Base-by-base conservation (phyloP, 148 eudicot species). In the Heliosperma pusillum region DNA sequence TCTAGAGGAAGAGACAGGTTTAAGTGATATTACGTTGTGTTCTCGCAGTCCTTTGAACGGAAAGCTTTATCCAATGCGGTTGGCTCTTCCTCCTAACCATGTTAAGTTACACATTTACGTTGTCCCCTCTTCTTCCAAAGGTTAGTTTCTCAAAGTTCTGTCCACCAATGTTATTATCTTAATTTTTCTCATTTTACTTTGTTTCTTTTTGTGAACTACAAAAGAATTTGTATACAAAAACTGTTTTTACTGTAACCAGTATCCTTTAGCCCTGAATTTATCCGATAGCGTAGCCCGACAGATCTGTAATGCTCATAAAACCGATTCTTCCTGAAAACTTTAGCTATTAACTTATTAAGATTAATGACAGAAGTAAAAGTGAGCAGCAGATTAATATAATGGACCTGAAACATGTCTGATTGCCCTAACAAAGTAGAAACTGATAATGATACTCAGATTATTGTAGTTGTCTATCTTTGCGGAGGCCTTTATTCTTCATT, bases 11-110 rank as follows among this genome's bases (percentile, higher is more conserved):
- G 87, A 85, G 83, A 91, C 97, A 63, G 97, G 93, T 63, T 72
- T 91, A 15, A 74, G 79, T 15, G 79, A 86, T 13, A 74, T 85
- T 11, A 84, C 83, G 53, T 78, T 91, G 79, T 94, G 98, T 72
- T 72, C 84, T 1, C 85, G 86, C 7, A 90, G 88, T 79, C 84
- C 84, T 20, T 70, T 90, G 77, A 94, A 94, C 72, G 91, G 89
- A 30, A 82, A 91, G 76, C 89, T 94, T 36, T 88, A 85, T 79
- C 97, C 97, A 1, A 90, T 91, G 78, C 87, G 86, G 44, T 76
- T 94, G 82, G 82, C 81, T 80, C 90, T 94, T 55, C 98, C 98
- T 36, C 98, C 98, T 11, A 90, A 89, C 82, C 87, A 94, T 77
- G 87, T 91, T 24, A 80, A 78, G 71, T 83, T 94, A 90, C 87